A percentile compares a stretch with the other conserved stretches of the same genome.
phyloP scores from a whole-genome alignment of 2,329 filamentous ascomycete genomes.

The Cercospora brassicicola region DNA sequence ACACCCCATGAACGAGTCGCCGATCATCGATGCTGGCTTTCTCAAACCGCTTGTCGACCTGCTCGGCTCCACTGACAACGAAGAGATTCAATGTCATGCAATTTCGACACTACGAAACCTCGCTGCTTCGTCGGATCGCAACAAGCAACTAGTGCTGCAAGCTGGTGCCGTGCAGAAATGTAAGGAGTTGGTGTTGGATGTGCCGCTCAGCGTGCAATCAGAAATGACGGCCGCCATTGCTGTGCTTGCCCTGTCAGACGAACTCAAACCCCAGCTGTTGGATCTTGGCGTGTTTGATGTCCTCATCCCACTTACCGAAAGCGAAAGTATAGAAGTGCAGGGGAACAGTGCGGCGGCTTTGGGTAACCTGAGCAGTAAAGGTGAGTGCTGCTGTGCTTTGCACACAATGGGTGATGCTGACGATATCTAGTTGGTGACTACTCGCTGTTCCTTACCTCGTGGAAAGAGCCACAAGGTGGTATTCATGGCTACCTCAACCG shows the following conservation, averaged over 20 bases:
- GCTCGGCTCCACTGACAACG: constrained; percentile 91
- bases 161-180: constrained; percentile 97
- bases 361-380: constrained; percentile 95
- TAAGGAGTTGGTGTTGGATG: constrained; percentile 91
- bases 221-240: constrained; percentile 99
- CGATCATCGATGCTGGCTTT: constrained; percentile 97
- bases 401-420: constrained; percentile 29
- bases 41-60: constrained; percentile 90
- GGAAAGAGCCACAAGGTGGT: constrained; percentile 86
- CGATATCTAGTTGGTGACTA: constrained; percentile 79
- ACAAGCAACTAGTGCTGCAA: constrained; percentile 96
- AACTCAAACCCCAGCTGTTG: constrained; percentile 86
- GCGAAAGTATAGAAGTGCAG: constrained; percentile 94
- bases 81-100: constrained; percentile 98
- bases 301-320: constrained; percentile 90
- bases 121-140: constrained; percentile 92
- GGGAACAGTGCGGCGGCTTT: constrained; percentile 95
- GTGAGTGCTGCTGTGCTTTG: constrained; percentile 51
- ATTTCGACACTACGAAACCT: constrained; percentile 95
- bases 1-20: constrained; percentile 94
- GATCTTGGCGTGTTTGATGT: constrained; percentile 95
- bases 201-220: constrained; percentile 90
- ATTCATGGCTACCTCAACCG: constrained; percentile 93
- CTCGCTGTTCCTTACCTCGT: constrained; percentile 90
- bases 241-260: constrained; percentile 90